These are phyloP conservation scores for Sporobolomyces pararoseus DNA, from an alignment of 768 basidiomycete genomes.

Conservation along the genomic window DNA sequence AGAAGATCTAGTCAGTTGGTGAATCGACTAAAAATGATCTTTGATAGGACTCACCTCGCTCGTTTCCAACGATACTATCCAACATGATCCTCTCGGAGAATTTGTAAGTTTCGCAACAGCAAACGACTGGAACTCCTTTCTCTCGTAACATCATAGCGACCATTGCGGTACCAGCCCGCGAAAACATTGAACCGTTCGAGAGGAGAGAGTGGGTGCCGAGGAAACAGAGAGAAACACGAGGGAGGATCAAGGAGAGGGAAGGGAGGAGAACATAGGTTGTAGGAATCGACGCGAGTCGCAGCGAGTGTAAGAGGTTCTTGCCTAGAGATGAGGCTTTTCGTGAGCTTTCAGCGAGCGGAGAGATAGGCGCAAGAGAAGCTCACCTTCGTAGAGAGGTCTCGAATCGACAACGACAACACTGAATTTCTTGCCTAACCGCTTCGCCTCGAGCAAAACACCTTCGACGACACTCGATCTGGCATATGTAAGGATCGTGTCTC, in stretches of 20 bases:
- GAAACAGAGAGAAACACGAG: slow-evolving; percentile 75
- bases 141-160: slow-evolving; percentile 94
- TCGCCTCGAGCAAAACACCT: slow-evolving; percentile 74
- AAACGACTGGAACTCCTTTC: slow-evolving; percentile 83
- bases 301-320: slow-evolving; percentile 67
- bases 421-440: slow-evolving; percentile 69
- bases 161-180: slow-evolving; percentile 88
- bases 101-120: slow-evolving; percentile 98
- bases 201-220: slow-evolving; percentile 92
- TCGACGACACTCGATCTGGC: slow-evolving; percentile 94
- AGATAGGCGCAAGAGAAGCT: neutral
- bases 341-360: too few relatives aligned
- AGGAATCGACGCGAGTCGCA: slow-evolving; percentile 67
- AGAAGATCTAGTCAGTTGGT: too few relatives aligned
- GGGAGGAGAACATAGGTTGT: slow-evolving; percentile 91
- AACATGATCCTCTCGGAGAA: slow-evolving; percentile 88
- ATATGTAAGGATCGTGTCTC: slow-evolving; percentile 87
- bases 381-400: slow-evolving; percentile 86
- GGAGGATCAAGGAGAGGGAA: slow-evolving; percentile 71
- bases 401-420: slow-evolving; percentile 92
- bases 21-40: neutral
- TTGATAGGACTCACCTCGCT: slow-evolving; percentile 63
- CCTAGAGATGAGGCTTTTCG: slow-evolving; percentile 56
- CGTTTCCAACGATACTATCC: slow-evolving; percentile 93
- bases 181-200: slow-evolving; percentile 89